phyloP scores from a whole-genome alignment of 352 stramenopile genomes.

The Blastocystis sp. region DNA sequence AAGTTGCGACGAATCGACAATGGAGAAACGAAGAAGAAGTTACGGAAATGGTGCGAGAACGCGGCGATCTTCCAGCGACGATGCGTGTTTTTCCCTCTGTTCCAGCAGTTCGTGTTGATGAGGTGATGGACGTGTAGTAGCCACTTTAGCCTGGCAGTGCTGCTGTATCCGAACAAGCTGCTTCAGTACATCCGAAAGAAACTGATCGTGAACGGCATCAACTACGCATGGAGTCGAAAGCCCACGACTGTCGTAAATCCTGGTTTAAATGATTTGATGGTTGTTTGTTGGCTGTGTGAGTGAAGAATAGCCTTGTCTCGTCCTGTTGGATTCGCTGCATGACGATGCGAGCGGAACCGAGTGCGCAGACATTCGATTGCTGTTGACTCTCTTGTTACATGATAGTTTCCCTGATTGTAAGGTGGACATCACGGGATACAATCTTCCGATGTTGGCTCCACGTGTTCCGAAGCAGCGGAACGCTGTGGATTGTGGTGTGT shows the following conservation, averaged over 20 bases:
- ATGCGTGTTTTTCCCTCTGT: slow-evolving; percentile 17
- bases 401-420: neutral
- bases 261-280: neutral
- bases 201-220: neutral
- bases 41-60: slow-evolving; percentile 8
- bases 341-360: neutral
- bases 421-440: neutral
- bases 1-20: neutral
- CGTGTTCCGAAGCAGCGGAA: neutral
- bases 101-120: neutral
- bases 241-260: neutral
- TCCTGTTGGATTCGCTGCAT: slow-evolving; percentile 24
- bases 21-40: neutral
- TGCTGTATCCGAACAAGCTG: slow-evolving; percentile 35
- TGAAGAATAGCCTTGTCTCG: neutral
- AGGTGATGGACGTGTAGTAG: neutral
- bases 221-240: neutral
- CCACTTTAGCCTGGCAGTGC: neutral
- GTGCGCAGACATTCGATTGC: neutral
- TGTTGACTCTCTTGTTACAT: neutral
- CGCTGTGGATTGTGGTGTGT: slow-evolving; percentile 30
- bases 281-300: neutral
- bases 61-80: neutral
- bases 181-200: neutral
- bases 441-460: neutral